Evolutionary conservation across 805 yeast genomes (phyloP).

Genomic region (Saturnispora kantuleensis): DNA sequence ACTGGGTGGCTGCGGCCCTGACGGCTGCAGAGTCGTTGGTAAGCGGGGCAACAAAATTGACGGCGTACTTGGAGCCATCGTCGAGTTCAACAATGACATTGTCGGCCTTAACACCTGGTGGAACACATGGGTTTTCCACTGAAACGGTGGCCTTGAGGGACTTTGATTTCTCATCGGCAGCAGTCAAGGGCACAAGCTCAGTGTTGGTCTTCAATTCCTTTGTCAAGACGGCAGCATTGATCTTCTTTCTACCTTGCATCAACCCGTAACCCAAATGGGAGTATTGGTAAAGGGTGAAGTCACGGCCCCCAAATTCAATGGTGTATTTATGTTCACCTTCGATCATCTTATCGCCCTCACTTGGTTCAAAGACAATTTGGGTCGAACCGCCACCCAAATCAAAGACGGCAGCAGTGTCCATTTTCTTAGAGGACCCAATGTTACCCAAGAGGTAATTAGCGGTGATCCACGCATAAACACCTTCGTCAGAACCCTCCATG

Average conservation of each 20-base stretch:
- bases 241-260: slow-evolving; percentile 83
- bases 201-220: slow-evolving; percentile 19
- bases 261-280: slow-evolving; percentile 95
- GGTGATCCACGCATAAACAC: slow-evolving; percentile 98
- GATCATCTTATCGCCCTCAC: slow-evolving; percentile 50
- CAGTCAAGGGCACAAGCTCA: slow-evolving; percentile 21
- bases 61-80: slow-evolving; percentile 24
- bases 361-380: slow-evolving; percentile 95
- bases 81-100: slow-evolving; percentile 51
- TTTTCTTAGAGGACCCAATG: slow-evolving; percentile 68
- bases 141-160: slow-evolving; percentile 34
- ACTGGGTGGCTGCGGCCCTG: slow-evolving; percentile 62
- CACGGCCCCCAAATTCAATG: slow-evolving; percentile 69
- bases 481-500: slow-evolving; percentile 96
- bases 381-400: slow-evolving; percentile 99
- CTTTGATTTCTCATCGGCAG: slow-evolving; percentile 30
- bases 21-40: slow-evolving; percentile 19
- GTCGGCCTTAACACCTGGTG: slow-evolving; percentile 60
- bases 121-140: slow-evolving; percentile 74
- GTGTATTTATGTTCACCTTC: slow-evolving; percentile 81
- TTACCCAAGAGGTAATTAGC: slow-evolving; percentile 89
- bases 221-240: slow-evolving; percentile 54
- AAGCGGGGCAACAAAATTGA: slow-evolving; percentile 27
- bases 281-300: slow-evolving; percentile 79
- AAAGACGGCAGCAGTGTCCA: slow-evolving; percentile 91